A percentile compares a stretch with the other conserved stretches of the same genome.
phyloP scores from a whole-genome alignment of 2,329 filamentous ascomycete genomes.

The Elsinoe perseae region DNA sequence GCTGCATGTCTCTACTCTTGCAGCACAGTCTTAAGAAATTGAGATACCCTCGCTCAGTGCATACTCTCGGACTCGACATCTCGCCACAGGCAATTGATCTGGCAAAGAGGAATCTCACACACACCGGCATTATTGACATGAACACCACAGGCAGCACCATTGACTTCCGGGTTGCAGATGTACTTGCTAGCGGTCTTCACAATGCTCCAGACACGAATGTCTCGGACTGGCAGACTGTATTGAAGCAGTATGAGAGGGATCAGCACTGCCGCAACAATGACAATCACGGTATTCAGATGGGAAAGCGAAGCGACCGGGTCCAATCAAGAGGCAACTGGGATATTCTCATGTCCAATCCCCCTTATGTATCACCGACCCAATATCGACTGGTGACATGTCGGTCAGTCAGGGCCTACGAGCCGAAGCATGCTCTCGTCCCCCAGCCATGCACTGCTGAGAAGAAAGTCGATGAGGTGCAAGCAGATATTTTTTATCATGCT shows the following conservation, averaged over 20 bases:
- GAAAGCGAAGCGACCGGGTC: background rate
- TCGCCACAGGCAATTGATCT: slow-evolving; percentile 58
- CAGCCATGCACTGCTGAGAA: slow-evolving; percentile 28
- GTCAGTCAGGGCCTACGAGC: slow-evolving; percentile 77
- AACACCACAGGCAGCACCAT: background rate
- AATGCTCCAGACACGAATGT: background rate
- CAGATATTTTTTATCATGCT: slow-evolving; percentile 60
- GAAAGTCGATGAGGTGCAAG: slow-evolving; percentile 25
- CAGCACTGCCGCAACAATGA: background rate
- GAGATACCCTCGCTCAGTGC: slow-evolving; percentile 28
- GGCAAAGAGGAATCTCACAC: slow-evolving; percentile 51
- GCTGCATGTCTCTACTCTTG: slow-evolving; percentile 77
- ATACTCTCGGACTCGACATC: slow-evolving; percentile 66
- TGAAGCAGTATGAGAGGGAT: background rate
- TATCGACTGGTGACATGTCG: slow-evolving; percentile 57
- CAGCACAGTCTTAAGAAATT: slow-evolving; percentile 48
- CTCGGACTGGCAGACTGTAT: background rate
- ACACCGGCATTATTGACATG: slow-evolving; percentile 8
- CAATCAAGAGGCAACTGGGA: slow-evolving; percentile 34
- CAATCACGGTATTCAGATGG: background rate
- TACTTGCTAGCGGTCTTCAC: slow-evolving; percentile 21
- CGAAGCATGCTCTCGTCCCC: slow-evolving; percentile 67
- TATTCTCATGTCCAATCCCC: slow-evolving; percentile 79
- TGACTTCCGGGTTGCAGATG: slow-evolving; percentile 31
- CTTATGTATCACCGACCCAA: slow-evolving; percentile 66